Evolutionary conservation across 1,284 basidiomycete species (phyloP).

Genomic region (Sphagnurus paluster): DNA sequence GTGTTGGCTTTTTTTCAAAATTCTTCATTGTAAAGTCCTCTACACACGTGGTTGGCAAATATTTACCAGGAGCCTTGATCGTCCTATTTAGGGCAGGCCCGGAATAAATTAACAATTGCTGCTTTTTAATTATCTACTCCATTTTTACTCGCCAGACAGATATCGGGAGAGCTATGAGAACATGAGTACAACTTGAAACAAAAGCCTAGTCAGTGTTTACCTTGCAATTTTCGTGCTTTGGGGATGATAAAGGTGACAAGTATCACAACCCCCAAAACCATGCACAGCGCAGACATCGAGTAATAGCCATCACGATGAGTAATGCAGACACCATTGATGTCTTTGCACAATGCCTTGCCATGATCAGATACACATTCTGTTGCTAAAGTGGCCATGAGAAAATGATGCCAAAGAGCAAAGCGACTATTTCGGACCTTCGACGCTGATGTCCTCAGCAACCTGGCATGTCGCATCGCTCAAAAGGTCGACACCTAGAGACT

Average conservation of each 20-base stretch:
- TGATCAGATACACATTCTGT: constrained; percentile 88
- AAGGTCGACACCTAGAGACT: constrained; percentile 70
- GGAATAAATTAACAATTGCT: background rate
- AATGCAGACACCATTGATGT: constrained; percentile 78
- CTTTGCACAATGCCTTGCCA: constrained; percentile 79
- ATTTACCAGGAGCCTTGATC: constrained; percentile 14
- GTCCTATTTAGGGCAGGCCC: constrained; percentile 28
- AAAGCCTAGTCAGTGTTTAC: constrained; percentile 47
- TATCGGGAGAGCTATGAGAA: constrained; percentile 49
- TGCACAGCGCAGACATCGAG: constrained; percentile 78
- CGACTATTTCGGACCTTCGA: constrained; percentile 51
- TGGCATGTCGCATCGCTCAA: constrained; percentile 84
- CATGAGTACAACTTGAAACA: constrained; percentile 11
- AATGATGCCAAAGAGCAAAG: constrained; percentile 10
- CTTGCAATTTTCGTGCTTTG: constrained; percentile 82
- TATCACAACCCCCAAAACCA: constrained; percentile 72
- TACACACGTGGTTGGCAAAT: constrained; percentile 31
- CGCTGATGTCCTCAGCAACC: constrained; percentile 58
- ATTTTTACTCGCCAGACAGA: constrained; percentile 62
- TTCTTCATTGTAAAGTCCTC: constrained; percentile 26
- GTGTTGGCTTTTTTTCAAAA: constrained; percentile 29
- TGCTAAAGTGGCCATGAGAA: constrained; percentile 38
- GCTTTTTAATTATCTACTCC: constrained; percentile 25
- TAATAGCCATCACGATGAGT: constrained; percentile 94
- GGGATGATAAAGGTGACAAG: constrained; percentile 83